Base-by-base conservation (phyloP, 208 protist species). In the Leishmania amazonensis region DNA sequence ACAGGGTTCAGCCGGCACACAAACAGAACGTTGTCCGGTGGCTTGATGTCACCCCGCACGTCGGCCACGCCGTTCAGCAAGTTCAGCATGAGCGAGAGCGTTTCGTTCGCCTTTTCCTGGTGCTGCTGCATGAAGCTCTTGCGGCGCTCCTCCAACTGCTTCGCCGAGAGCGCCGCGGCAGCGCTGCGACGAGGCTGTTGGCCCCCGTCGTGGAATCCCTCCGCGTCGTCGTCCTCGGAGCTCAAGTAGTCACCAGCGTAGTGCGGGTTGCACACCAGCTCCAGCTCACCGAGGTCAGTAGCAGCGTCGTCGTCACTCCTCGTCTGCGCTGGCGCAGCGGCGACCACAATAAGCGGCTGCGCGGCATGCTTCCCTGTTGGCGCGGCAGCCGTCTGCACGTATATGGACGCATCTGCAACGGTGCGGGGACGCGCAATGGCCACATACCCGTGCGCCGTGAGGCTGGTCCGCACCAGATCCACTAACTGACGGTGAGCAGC, bases 21-120 rank as follows among this genome's bases (percentile, higher is more conserved):
- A 86, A 99, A 99, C 24, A 99, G 92, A 2, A 99, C 98, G 81
- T 99, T 99, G 31, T 99, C 99, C 0, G 98, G 98, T 13, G 99
- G 99, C 76, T 90, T 91, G 11, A 99, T 79, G 42, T 99, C 98
- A 28, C 88, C 90, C 2, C 85, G 68, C 0, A 94, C 93, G 80
- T 99, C 94, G 1, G 98, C 97, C 21, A 99, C 81, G 57, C 99
- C 99, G 60, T 99, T 98, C 13, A 99, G 81, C 78, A 99, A 96
- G 62, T 99, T 98, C 24, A 99, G 88, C 84, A 99, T 95, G 58
- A 99, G 79, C 19, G 87, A 77, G 2, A 90, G 81, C 28, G 91
- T 97, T 54, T 91, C 87, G 57, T 94, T 94, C 7, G 91, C 89
- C 73, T 95, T 91, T 21, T 93, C 87, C 72, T 94, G 85, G 65